phyloP scores from a whole-genome alignment of 129 eudicot species.

The Logfia minima region DNA sequence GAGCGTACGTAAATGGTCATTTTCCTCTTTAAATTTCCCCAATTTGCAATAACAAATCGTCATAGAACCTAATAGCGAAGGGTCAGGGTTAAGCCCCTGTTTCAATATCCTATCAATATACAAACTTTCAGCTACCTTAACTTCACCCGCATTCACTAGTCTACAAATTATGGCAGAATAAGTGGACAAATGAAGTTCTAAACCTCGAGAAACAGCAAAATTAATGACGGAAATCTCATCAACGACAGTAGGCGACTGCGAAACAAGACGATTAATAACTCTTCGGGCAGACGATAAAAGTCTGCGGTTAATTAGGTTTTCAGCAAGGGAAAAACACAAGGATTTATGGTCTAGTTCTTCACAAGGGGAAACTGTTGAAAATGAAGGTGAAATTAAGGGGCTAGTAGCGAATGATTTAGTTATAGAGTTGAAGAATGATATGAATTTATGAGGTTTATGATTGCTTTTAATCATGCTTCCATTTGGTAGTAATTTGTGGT shows the following conservation, averaged over 20 bases:
- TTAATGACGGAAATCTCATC: conserved; percentile 45
- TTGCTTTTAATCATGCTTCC: conserved; percentile 34
- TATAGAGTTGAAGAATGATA: conserved; percentile 11
- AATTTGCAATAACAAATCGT: conserved; percentile 52
- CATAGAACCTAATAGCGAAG: conserved; percentile 47
- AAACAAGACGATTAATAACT: conserved; percentile 46
- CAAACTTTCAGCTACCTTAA: conserved; percentile 38
- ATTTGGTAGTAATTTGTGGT: conserved; percentile 9
- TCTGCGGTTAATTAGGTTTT: conserved; percentile 43
- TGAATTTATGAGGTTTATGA: conserved; percentile 6
- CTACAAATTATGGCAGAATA: conserved; percentile 39
- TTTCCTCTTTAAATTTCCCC: conserved; percentile 51
- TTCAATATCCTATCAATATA: conserved; percentile 43
- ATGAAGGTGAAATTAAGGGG: conserved; percentile 30
- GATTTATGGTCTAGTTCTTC: conserved; percentile 30
- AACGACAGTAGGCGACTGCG: conserved; percentile 32
- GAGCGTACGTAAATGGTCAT: conserved; percentile 41
- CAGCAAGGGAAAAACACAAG: conserved; percentile 48
- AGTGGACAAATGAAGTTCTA: conserved; percentile 39
- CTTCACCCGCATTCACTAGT: conserved; percentile 51
- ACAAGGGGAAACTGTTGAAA: conserved; percentile 14
- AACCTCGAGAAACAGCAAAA: conserved; percentile 40
- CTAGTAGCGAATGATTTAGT: conserved; percentile 27
- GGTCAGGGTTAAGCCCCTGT: conserved; percentile 34
- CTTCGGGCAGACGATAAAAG: conserved; percentile 45